Conservation (phyloP, 441 rosid species). For the Hura crepitans region DNA sequence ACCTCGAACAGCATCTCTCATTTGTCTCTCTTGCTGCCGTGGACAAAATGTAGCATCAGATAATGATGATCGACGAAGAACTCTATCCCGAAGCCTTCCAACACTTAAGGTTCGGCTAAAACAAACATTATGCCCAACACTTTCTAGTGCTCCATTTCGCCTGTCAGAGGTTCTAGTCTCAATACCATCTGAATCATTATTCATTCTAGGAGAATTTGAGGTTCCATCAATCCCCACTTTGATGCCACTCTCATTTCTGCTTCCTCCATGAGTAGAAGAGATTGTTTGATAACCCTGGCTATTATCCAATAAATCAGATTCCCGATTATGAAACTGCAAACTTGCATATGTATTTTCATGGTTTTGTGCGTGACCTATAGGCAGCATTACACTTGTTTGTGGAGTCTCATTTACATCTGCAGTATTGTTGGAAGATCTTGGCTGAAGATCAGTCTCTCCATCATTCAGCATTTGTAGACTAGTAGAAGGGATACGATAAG, state of each 20-base stretch:
- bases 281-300: slow-evolving; percentile 16
- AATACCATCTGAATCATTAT: slow-evolving; percentile 39
- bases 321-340: slow-evolving; percentile 18
- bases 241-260: slow-evolving; percentile 32
- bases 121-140: slow-evolving; percentile 70
- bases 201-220: slow-evolving; percentile 35
- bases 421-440: slow-evolving; percentile 34
- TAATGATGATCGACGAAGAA: slow-evolving; percentile 76
- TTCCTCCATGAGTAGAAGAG: slow-evolving; percentile 33
- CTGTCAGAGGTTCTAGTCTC: slow-evolving; percentile 54
- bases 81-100: slow-evolving; percentile 96
- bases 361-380: slow-evolving; percentile 13
- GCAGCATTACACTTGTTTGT: slow-evolving; percentile 18
- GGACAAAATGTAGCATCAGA: slow-evolving; percentile 58
- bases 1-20: slow-evolving; percentile 40
- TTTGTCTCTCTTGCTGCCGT: slow-evolving; percentile 49
- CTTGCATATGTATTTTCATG: slow-evolving; percentile 24
- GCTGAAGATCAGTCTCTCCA: slow-evolving; percentile 32
- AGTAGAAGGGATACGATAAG: slow-evolving; percentile 45
- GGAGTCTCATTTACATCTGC: slow-evolving; percentile 36
- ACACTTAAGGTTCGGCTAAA: slow-evolving; percentile 94
- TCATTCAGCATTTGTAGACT: slow-evolving; percentile 34
- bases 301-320: slow-evolving; percentile 25
- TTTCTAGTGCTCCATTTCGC: slow-evolving; percentile 55
- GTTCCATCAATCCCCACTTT: slow-evolving; percentile 35